phyloP scores from a whole-genome alignment of 1,139 yeast species.

The Yamadazyma membranifaciens region DNA sequence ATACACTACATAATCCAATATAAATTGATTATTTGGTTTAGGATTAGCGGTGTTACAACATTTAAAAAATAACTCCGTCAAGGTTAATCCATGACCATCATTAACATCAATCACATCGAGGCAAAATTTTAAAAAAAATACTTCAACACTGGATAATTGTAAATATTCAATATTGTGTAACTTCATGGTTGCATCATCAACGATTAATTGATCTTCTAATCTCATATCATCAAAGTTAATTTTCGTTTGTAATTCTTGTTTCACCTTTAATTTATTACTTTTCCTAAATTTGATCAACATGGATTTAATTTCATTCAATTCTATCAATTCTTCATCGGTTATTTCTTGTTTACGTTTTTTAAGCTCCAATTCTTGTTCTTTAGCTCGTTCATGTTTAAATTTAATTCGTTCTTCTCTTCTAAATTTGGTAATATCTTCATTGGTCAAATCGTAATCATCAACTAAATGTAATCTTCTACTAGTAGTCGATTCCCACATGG shows the following conservation, averaged over 20 bases:
- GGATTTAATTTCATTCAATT: constrained; percentile 27
- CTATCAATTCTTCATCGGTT: constrained; percentile 22
- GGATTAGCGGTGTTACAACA: constrained; percentile 7
- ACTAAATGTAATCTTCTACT: constrained; percentile 43
- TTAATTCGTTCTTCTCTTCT: constrained; percentile 71
- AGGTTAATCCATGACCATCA: neutral
- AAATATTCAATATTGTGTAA: constrained; percentile 54
- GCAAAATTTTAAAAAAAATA: constrained; percentile 59
- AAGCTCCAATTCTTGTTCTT: constrained; percentile 35
- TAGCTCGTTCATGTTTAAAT: constrained; percentile 60
- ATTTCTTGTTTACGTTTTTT: constrained; percentile 25
- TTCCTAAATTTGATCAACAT: constrained; percentile 23
- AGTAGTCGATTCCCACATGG: constrained; percentile 79
- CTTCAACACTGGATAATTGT: constrained; percentile 77
- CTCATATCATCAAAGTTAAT: constrained; percentile 19
- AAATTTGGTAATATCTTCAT: constrained; percentile 74
- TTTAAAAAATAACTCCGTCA: constrained; percentile 3
- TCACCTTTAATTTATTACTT: constrained; percentile 13
- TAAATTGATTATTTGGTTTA: constrained; percentile 37
- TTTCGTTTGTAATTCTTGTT: constrained; percentile 13
- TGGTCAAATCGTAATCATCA: constrained; percentile 30
- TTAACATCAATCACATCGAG: constrained; percentile 39
- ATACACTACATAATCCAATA: constrained; percentile 67
- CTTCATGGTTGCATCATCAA: constrained; percentile 30
- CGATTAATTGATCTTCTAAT: constrained; percentile 35